phyloP scores from a whole-genome alignment of 2,329 filamentous ascomycete genomes.

The Cytospora paraplurivora region DNA sequence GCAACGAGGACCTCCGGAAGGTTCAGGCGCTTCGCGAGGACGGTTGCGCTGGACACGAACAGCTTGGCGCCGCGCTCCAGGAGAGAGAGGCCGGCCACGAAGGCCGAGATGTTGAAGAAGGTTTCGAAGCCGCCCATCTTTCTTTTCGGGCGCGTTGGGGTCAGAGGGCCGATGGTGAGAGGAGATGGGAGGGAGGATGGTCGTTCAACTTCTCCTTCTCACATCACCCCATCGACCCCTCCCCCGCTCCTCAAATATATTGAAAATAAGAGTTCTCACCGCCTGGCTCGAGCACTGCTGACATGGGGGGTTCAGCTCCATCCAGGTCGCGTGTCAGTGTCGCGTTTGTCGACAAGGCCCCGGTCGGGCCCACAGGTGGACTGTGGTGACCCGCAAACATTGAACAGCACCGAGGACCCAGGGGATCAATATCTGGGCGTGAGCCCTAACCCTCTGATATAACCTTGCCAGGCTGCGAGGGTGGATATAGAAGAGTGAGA shows the following conservation, averaged over 20 bases:
- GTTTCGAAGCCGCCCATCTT: conserved; percentile 23
- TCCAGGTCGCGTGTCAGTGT: conserved; percentile 21
- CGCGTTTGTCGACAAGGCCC: conserved; percentile 19
- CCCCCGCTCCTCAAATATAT: neutral
- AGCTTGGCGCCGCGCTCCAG: conserved; percentile 55
- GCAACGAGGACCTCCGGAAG: conserved; percentile 52
- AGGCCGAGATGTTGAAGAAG: conserved; percentile 44
- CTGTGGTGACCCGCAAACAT: neutral
- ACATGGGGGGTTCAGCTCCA: conserved; percentile 19
- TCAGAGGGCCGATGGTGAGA: neutral
- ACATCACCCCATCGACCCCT: neutral
- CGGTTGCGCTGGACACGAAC: conserved; percentile 54
- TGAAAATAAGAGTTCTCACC: conserved; percentile 22
- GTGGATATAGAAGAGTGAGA: too few relatives aligned
- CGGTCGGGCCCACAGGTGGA: conserved; percentile 15
- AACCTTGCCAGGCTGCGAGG: neutral
- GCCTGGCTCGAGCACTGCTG: conserved; percentile 17
- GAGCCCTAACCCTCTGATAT: neutral
- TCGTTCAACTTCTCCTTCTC: conserved; percentile 4
- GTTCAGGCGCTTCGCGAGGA: conserved; percentile 46
- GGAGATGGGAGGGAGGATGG: conserved; percentile 4
- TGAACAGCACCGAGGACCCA: too few relatives aligned
- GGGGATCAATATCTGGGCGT: neutral
- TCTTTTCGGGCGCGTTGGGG: neutral
- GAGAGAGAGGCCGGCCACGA: conserved; percentile 49